Evolutionary conservation across 2,329 filamentous ascomycete genomes (phyloP).

Genomic region (Colletotrichum tabaci): DNA sequence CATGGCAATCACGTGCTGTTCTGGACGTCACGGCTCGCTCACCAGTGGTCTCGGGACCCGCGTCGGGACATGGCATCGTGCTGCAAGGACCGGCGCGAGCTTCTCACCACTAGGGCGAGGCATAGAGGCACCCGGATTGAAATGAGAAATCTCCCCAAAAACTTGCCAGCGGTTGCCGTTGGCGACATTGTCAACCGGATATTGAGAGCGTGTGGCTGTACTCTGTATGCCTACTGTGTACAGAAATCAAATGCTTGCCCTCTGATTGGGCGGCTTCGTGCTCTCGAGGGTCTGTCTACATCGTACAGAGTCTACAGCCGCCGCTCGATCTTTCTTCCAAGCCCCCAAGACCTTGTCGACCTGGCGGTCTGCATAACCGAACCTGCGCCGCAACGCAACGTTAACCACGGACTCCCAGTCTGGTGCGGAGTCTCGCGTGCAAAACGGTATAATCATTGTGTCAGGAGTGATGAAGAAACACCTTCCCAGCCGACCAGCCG

Average conservation of each 20-base stretch:
- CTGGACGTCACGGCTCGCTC: not conserved
- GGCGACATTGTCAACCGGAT: constrained; percentile 24
- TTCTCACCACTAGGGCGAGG: constrained; percentile 17
- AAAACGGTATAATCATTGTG: constrained; percentile 5
- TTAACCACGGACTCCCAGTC: constrained; percentile 1
- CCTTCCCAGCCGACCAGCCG: not conserved
- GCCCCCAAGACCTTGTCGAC: constrained; percentile 3
- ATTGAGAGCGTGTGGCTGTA: constrained; percentile 4
- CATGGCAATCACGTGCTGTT: constrained; percentile 18
- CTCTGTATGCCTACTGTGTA: not conserved
- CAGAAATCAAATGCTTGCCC: constrained; percentile 11
- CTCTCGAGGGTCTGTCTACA: not conserved
- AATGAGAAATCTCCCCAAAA: constrained; percentile 19
- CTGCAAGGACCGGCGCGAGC: not conserved
- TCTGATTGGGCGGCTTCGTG: constrained; percentile 24
- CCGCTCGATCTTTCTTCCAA: not conserved
- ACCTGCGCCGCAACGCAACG: constrained; percentile 6
- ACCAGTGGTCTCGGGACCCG: no score
- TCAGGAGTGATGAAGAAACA: constrained; percentile 3
- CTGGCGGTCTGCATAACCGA: constrained; percentile 26
- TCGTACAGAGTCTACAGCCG: not conserved
- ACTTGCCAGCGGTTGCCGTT: constrained; percentile 25
- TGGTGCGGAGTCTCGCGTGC: not conserved
- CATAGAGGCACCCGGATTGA: constrained; percentile 33
- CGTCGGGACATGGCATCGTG: not conserved